Evolutionary conservation across 768 basidiomycete species (phyloP), one percentile per base, ranked within the genome.

Genomic region (Leccinum subtestaceum): DNA sequence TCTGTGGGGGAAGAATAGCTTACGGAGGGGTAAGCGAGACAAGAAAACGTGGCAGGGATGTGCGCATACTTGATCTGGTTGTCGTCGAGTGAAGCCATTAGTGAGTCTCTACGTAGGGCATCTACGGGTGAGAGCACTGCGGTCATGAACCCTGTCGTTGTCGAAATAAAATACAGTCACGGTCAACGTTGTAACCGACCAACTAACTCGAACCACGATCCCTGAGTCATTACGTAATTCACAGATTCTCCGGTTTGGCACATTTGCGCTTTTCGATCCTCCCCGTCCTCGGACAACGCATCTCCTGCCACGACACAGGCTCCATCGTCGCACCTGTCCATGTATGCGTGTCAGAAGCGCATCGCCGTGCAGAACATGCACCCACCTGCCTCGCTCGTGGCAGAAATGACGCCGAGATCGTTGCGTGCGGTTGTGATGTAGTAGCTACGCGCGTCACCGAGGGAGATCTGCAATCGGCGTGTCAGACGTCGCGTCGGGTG

Each of bases 341-440:
- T 7, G 4, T 29, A 45, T 65, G 57, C 52, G 55, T 21, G 43
- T 43, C 4, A 55, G 32, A 56, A 43, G 47, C 54, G 59, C 29
- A 51, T 2, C 47, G 13, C 2, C 23, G 23, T 23, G 17, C 17
- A 13, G 47, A 4, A 5, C 29, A 10, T 13, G 27, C n/a, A 21
- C 46, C 11, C 52, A 76, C 80, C 65, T 67, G 85, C 92, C 75
- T 94, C 93, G 71, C 90, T 91, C 7, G 87, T 89, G 11, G 93
- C 94, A 70, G 91, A 95, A 54, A 95, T 88, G 9, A 96, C 94
- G 0, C 95, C 94, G 4, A 96, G 82, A 63, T 95, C 89, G 70
- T 95, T 95, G 45, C 91, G 78, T 7, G 91, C 94, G 3, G 94
- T 96, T 0, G 93, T 92, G 29, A 96, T 81, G 76, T 93, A 95